Conservation (phyloP, 331 rosid species). For the Telfairia occidentalis region DNA sequence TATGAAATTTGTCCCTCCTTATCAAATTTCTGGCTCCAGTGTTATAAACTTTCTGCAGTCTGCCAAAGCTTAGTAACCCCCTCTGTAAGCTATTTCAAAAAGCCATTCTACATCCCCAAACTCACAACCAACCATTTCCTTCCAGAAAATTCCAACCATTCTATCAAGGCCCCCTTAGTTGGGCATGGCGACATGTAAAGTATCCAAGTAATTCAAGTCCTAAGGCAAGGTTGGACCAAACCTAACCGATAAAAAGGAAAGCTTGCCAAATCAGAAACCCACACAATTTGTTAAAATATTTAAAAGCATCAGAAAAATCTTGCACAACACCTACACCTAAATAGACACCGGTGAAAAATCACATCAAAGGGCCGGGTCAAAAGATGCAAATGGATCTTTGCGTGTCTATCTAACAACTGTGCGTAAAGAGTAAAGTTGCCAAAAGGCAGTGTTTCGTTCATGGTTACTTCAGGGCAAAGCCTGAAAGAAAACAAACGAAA, state of each 20-base stretch:
- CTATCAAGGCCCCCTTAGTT: neutral
- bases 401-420: neutral
- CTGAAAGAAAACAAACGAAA: neutral
- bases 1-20: too few species aligned
- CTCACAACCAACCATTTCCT: neutral
- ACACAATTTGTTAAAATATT: neutral
- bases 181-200: neutral
- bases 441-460: neutral
- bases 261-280: neutral
- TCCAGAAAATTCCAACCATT: neutral
- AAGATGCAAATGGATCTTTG: neutral
- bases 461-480: slow-evolving; percentile 10
- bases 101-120: too few species aligned
- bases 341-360: slow-evolving; percentile 6
- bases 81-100: neutral
- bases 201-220: neutral
- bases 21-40: too few species aligned
- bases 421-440: neutral
- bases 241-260: neutral
- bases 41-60: neutral
- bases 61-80: neutral
- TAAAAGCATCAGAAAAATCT: neutral
- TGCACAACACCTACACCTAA: neutral
- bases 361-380: slow-evolving; percentile 2
- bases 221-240: neutral